phyloP scores from a whole-genome alignment of 2,329 filamentous ascomycete species.

The Delphinella strobiligena region DNA sequence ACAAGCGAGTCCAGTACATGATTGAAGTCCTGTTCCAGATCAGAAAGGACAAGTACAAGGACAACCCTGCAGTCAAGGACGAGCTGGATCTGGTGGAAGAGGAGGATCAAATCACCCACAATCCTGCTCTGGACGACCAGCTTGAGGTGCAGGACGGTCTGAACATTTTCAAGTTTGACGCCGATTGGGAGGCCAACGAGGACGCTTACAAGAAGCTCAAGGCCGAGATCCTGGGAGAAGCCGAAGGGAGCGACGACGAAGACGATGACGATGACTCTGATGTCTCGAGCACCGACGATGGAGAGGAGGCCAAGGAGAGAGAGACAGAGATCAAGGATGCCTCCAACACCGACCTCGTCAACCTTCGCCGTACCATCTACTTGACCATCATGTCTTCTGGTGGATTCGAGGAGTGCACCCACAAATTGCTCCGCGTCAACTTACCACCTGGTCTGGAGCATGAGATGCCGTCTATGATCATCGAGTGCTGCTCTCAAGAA shows the following conservation, averaged over 20 bases:
- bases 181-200: constrained; percentile 83
- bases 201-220: constrained; percentile 81
- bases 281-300: constrained; percentile 24
- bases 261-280: constrained; percentile 56
- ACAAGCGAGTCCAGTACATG: constrained; percentile 98
- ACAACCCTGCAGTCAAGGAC: constrained; percentile 80
- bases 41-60: constrained; percentile 91
- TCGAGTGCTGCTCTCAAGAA: constrained; percentile 94
- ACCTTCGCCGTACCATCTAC: constrained; percentile 87
- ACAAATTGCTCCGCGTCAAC: constrained; percentile 85
- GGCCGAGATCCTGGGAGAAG: constrained; percentile 83
- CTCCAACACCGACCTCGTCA: constrained; percentile 90
- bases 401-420: constrained; percentile 90
- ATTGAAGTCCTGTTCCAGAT: constrained; percentile 96
- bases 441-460: constrained; percentile 76
- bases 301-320: constrained; percentile 65
- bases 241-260: constrained; percentile 52
- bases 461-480: constrained; percentile 90
- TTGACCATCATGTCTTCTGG: constrained; percentile 95
- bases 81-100: constrained; percentile 94
- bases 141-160: constrained; percentile 75
- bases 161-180: constrained; percentile 92
- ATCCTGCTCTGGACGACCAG: constrained; percentile 68
- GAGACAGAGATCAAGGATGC: constrained; percentile 95
- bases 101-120: constrained; percentile 94